Percentiles rank a stretch among this genome's conserved stretches.
phyloP scores from a whole-genome alignment of 805 yeast species.

The Grigorovia transvaalensis region DNA sequence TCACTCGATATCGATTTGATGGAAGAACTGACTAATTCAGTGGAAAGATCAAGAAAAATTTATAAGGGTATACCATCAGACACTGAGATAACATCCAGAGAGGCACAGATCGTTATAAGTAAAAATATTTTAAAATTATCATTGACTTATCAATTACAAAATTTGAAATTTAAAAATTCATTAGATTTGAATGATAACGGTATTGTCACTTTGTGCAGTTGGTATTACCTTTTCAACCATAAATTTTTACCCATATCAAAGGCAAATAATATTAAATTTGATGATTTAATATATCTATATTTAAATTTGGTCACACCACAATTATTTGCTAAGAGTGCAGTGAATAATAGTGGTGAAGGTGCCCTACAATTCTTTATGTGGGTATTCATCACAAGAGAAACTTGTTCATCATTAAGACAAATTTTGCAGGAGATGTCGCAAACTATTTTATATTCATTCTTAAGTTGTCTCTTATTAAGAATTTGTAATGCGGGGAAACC shows the following conservation, averaged over 20 bases:
- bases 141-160: slow-evolving; percentile 26
- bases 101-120: slow-evolving; percentile 27
- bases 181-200: slow-evolving; percentile 29
- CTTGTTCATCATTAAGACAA: slow-evolving; percentile 11
- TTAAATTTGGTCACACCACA: slow-evolving; percentile 35
- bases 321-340: slow-evolving; percentile 16
- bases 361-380: slow-evolving; percentile 30
- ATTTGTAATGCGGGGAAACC: slow-evolving; percentile 28
- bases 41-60: slow-evolving; percentile 32
- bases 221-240: slow-evolving; percentile 15
- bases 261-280: slow-evolving; percentile 9
- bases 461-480: slow-evolving; percentile 34
- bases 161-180: slow-evolving; percentile 20
- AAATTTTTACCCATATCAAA: slow-evolving; percentile 12
- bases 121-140: slow-evolving; percentile 31
- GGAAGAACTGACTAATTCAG: slow-evolving; percentile 29
- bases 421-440: slow-evolving; percentile 22
- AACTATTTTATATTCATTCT: slow-evolving; percentile 28
- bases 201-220: slow-evolving; percentile 21
- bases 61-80: slow-evolving; percentile 30
- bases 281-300: slow-evolving; percentile 32
- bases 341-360: slow-evolving; percentile 21
- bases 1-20: slow-evolving; percentile 58
- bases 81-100: slow-evolving; percentile 21
- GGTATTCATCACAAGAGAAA: slow-evolving; percentile 23